A percentile compares a stretch with the other conserved stretches of the same genome.
Conservation (phyloP, 495 filamentous ascomycete species). For the Ramalina intermedia region DNA sequence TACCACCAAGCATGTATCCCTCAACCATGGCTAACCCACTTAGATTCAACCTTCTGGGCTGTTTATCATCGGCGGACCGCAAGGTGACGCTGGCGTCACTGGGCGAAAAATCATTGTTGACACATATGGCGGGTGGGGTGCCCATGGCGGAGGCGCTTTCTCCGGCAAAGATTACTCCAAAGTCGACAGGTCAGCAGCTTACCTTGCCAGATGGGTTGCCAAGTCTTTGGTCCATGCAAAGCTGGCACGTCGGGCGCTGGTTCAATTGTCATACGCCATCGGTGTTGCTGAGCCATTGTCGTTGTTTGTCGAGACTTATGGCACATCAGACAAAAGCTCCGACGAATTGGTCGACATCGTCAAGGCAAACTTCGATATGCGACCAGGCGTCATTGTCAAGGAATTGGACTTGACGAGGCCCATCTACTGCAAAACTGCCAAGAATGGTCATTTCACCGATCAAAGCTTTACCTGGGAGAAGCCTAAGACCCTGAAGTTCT, state of each 20-base stretch:
- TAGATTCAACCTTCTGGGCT: conserved; percentile 93
- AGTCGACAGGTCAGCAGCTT: conserved; percentile 96
- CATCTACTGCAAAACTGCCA: conserved; percentile 95
- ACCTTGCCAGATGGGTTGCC: conserved; percentile 94
- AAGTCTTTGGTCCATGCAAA: conserved; percentile 88
- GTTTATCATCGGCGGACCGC: conserved; percentile 97
- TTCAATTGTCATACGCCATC: conserved; percentile 98
- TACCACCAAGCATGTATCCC: neutral
- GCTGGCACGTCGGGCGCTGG: conserved; percentile 79
- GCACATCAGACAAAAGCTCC: conserved; percentile 57
- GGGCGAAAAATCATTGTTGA: conserved; percentile 99
- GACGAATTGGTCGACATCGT: conserved; percentile 87
- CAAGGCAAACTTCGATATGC: conserved; percentile 86
- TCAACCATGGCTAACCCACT: conserved; percentile 15
- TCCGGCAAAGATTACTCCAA: conserved; percentile 99
- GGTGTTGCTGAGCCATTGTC: conserved; percentile 94
- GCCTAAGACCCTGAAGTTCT: conserved; percentile 85
- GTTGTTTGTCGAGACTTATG: conserved; percentile 76
- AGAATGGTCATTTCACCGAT: conserved; percentile 99
- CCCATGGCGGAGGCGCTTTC: conserved; percentile 99
- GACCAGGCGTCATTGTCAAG: conserved; percentile 96
- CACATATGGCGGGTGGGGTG: conserved; percentile 99
- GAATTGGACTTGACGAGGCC: conserved; percentile 89
- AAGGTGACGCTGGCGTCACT: conserved; percentile 97
- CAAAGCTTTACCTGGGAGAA: conserved; percentile 96